A percentile compares a stretch with the other conserved stretches of the same genome.
These are phyloP conservation scores for Aotearoamyces nothofagi DNA, from an alignment of 2,329 filamentous ascomycete genomes.

Conservation along the genomic window DNA sequence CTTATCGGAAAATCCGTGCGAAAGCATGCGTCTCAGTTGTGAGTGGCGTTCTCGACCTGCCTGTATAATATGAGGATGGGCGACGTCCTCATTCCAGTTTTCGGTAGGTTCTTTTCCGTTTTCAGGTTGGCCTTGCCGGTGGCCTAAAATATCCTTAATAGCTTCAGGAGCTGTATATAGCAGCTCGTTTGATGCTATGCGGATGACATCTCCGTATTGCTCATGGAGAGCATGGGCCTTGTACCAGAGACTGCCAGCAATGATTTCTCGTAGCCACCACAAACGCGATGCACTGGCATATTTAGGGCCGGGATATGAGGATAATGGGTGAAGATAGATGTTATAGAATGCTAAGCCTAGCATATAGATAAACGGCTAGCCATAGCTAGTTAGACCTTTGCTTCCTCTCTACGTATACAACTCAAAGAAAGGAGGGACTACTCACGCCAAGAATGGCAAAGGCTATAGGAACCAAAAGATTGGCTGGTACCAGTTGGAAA, in stretches of 20 bases:
- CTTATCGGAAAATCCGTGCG: slow-evolving; percentile 18
- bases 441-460: no score
- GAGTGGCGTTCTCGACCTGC: slow-evolving; percentile 9
- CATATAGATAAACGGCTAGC: neutral
- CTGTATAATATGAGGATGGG: slow-evolving; percentile 5
- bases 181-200: neutral
- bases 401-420: no score
- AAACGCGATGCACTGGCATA: neutral
- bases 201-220: neutral
- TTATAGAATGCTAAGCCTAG: neutral
- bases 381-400: no score
- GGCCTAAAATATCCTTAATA: neutral
- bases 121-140: neutral
- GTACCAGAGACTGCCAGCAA: neutral
- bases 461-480: no score
- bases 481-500: no score
- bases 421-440: no score
- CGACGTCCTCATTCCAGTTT: neutral
- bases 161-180: neutral
- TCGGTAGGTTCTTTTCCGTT: neutral
- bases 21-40: slow-evolving; percentile 14
- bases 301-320: neutral
- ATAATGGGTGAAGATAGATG: neutral
- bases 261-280: neutral
- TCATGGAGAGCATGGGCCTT: neutral